A percentile compares a stretch with the other conserved stretches of the same genome.
These are phyloP conservation scores for Daldinia grandis DNA, from an alignment of 495 filamentous ascomycete genomes.

Conservation along the genomic window DNA sequence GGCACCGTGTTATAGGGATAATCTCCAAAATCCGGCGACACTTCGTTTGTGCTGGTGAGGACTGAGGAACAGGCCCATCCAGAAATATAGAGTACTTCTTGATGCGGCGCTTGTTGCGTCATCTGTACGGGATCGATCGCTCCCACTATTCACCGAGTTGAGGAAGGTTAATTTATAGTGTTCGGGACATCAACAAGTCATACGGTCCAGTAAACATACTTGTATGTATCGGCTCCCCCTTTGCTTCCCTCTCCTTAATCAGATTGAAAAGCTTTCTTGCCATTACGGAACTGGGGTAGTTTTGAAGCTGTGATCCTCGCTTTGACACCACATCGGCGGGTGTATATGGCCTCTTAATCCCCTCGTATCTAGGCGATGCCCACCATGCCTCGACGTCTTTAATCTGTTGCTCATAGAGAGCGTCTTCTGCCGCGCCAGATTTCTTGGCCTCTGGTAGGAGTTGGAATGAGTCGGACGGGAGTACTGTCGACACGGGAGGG, in stretches of 20 bases:
- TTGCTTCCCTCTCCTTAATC: slow-evolving; percentile 74
- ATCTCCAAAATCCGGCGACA: slow-evolving; percentile 95
- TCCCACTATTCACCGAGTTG: slow-evolving; percentile 69
- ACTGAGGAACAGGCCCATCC: slow-evolving; percentile 97
- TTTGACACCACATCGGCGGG: slow-evolving; percentile 92
- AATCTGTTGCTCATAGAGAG: slow-evolving; percentile 79
- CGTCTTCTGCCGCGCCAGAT: slow-evolving; percentile 80
- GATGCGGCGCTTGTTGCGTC: slow-evolving; percentile 96
- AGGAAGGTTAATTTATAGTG: neutral
- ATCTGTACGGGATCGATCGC: slow-evolving; percentile 98
- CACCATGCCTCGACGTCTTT: slow-evolving; percentile 89
- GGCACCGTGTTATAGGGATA: slow-evolving; percentile 99
- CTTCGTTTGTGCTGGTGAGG: slow-evolving; percentile 93
- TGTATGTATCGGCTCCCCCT: slow-evolving; percentile 89
- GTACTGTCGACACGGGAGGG: slow-evolving; percentile 59
- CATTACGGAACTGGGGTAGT: slow-evolving; percentile 90
- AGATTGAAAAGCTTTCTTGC: slow-evolving; percentile 93
- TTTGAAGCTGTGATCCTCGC: slow-evolving; percentile 83
- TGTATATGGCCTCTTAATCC: slow-evolving; percentile 90
- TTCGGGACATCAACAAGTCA: neutral
- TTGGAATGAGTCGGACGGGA: slow-evolving; percentile 79
- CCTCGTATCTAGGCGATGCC: slow-evolving; percentile 79
- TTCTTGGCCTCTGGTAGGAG: slow-evolving; percentile 77
- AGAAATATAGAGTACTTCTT: slow-evolving; percentile 94
- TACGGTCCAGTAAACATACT: slow-evolving; percentile 59